phyloP scores from a whole-genome alignment of 768 basidiomycete genomes.

The Inosperma sp. region DNA sequence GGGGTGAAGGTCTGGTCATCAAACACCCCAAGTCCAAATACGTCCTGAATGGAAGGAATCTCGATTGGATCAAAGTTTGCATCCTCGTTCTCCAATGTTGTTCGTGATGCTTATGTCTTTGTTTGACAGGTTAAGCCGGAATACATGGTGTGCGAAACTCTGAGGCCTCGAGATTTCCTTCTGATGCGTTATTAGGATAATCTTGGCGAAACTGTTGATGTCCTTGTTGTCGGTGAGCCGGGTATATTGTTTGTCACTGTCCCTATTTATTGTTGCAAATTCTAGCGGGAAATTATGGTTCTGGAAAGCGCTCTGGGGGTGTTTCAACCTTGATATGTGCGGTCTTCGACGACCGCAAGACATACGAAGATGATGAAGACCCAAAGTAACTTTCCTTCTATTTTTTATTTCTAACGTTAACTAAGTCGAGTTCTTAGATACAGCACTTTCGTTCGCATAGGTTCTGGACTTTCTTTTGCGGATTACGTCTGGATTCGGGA shows the following conservation, averaged over 20 bases:
- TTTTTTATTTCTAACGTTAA: neutral
- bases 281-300: slow-evolving; percentile 85
- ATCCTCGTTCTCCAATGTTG: neutral
- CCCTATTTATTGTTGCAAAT: neutral
- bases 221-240: slow-evolving; percentile 77
- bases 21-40: slow-evolving; percentile 83
- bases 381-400: slow-evolving; percentile 45
- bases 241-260: neutral
- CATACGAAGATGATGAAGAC: slow-evolving; percentile 53
- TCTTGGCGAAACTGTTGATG: slow-evolving; percentile 89
- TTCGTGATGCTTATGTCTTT: neutral
- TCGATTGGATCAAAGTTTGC: slow-evolving; percentile 80
- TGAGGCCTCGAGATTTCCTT: neutral
- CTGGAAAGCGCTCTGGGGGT: slow-evolving; percentile 79
- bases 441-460: slow-evolving; percentile 83
- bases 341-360: slow-evolving; percentile 68
- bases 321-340: slow-evolving; percentile 90
- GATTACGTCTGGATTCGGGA: slow-evolving; percentile 83
- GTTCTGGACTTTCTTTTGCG: slow-evolving; percentile 78
- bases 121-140: slow-evolving; percentile 62
- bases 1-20: slow-evolving; percentile 91
- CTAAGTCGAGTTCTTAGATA: slow-evolving; percentile 47
- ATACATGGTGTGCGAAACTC: slow-evolving; percentile 58
- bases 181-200: slow-evolving; percentile 53
- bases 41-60: slow-evolving; percentile 78